Evolutionary conservation across 2,329 filamentous ascomycete species (phyloP).

Genomic region (Sporothrix curviconia): DNA sequence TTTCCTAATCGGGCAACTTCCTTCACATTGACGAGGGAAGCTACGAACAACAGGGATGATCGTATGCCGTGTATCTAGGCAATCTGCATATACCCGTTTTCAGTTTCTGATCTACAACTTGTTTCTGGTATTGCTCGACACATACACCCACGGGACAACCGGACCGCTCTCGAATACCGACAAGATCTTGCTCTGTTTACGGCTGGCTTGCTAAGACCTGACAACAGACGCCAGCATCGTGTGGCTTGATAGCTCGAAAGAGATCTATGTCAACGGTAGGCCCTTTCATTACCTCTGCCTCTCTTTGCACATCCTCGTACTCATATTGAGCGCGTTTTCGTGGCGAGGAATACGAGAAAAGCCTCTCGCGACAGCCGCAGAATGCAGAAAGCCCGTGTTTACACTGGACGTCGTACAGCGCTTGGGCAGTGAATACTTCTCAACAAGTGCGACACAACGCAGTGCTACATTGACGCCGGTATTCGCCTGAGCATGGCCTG

Average conservation of each 20-base stretch:
- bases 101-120: too few relatives aligned
- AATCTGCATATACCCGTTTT: too few relatives aligned
- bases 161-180: too few relatives aligned
- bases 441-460: background rate
- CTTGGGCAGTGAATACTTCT: background rate
- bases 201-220: too few relatives aligned
- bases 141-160: too few relatives aligned
- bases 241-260: too few relatives aligned
- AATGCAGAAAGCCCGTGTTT: background rate
- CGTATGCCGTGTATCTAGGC: constrained; percentile 3
- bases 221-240: too few relatives aligned
- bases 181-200: too few relatives aligned
- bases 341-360: background rate
- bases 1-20: constrained; percentile 10
- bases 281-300: background rate
- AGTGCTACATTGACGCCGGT: constrained; percentile 5
- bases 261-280: background rate
- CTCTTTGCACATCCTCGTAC: background rate
- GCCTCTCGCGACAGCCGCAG: background rate
- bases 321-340: background rate
- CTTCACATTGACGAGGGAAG: background rate
- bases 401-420: background rate
- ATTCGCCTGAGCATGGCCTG: background rate
- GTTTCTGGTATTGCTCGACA: too few relatives aligned
- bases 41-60: background rate